A percentile compares a stretch with the other conserved stretches of the same genome.
Conservation (phyloP, 345 rosid genomes). For the Boechera divaricarpa region DNA sequence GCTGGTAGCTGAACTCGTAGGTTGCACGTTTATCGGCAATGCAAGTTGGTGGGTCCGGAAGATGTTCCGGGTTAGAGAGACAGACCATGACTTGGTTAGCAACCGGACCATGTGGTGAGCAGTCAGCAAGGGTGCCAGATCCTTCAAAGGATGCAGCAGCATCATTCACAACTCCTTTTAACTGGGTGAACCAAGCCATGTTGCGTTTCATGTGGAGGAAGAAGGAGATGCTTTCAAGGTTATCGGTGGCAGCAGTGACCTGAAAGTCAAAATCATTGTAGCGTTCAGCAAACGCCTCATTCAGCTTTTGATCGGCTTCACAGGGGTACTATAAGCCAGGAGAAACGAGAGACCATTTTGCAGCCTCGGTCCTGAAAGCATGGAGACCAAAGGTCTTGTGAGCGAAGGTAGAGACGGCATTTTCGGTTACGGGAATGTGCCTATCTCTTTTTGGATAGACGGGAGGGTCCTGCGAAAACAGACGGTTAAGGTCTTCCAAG, state of each 20-base stretch:
- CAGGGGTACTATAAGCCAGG: constrained; percentile 8
- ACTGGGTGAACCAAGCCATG: not conserved
- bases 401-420: constrained; percentile 2
- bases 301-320: constrained; percentile 13
- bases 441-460: not conserved
- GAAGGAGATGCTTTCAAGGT: not conserved
- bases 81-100: constrained; percentile 16
- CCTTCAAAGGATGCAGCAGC: constrained; percentile 1
- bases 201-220: not conserved
- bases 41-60: constrained; percentile 3
- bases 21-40: not conserved
- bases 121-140: constrained; percentile 1
- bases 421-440: not conserved
- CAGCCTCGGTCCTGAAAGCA: constrained; percentile 2
- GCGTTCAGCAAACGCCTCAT: constrained; percentile 15
- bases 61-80: not conserved
- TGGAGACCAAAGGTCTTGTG: constrained; percentile 10
- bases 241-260: not conserved
- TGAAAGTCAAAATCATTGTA: not conserved
- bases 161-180: not conserved
- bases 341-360: constrained; percentile 13
- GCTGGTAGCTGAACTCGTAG: constrained; percentile 8
- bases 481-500: not conserved
- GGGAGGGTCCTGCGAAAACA: not conserved
- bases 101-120: not conserved